Conservation (phyloP, 441 rosid genomes). For the Populus hybrid region DNA sequence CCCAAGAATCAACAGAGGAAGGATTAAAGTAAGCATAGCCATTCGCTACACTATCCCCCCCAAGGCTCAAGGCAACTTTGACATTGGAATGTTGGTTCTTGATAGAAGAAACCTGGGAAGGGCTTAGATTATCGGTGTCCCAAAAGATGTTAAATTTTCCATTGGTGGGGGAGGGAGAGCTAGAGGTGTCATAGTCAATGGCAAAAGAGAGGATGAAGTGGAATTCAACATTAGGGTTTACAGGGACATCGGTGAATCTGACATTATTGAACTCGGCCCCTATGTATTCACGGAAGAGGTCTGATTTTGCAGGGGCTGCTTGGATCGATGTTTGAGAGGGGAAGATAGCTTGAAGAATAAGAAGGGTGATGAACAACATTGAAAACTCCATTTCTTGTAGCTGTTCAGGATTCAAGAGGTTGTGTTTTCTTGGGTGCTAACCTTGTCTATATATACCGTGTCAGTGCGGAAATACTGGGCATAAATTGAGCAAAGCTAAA, state of each 20-base stretch:
- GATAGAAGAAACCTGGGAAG: conserved; percentile 3
- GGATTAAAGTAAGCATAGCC: conserved; percentile 12
- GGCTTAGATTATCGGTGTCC: conserved; percentile 3
- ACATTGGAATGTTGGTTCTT: conserved; percentile 3
- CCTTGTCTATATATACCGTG: too few species aligned
- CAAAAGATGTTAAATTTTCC: conserved; percentile 16
- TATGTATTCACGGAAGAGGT: conserved; percentile 15
- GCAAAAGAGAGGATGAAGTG: conserved; percentile 19
- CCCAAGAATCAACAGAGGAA: conserved; percentile 10
- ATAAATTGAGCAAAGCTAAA: too few species aligned
- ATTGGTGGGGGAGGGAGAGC: conserved; percentile 9
- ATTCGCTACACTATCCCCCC: conserved; percentile 14
- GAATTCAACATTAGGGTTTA: conserved; percentile 11
- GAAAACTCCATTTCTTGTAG: not conserved
- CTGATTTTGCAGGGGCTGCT: not conserved
- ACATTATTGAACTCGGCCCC: conserved; percentile 16
- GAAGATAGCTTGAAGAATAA: too few species aligned
- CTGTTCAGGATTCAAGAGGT: not conserved
- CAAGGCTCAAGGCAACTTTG: conserved; percentile 15
- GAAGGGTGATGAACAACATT: not conserved
- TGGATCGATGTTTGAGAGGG: too few species aligned
- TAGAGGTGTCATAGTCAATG: not conserved
- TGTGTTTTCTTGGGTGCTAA: too few species aligned
- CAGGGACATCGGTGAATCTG: conserved; percentile 13
- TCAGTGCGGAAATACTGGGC: not conserved